These are phyloP conservation scores for Rehmannia glutinosa DNA, from an alignment of 257 asterid species.

Conservation along the genomic window DNA sequence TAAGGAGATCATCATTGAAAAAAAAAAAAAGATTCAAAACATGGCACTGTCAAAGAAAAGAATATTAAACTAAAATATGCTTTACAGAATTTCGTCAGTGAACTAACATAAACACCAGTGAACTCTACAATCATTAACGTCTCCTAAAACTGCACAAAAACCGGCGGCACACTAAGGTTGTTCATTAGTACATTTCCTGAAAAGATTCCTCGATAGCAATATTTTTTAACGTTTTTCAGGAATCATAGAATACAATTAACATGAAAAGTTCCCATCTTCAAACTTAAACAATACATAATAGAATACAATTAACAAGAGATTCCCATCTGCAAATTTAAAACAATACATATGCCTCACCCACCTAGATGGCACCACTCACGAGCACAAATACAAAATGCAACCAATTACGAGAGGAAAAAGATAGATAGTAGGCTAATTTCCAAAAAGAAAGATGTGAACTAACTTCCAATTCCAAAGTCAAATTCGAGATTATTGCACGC, in stretches of 20 bases:
- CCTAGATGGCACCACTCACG: not conserved
- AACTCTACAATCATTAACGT: not conserved
- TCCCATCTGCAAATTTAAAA: no score
- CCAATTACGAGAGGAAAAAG: not conserved
- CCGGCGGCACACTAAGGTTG: not conserved
- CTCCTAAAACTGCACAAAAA: conserved; percentile 1
- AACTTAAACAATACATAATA: not conserved
- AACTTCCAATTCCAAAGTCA: not conserved
- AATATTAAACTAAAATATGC: not conserved
- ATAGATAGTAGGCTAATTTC: not conserved
- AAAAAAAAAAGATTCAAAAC: not conserved
- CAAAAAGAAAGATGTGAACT: not conserved
- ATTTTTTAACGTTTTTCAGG: not conserved
- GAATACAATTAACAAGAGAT: no score
- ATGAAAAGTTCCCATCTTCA: not conserved
- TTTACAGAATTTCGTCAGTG: not conserved
- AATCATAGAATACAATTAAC: not conserved
- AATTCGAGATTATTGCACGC: not conserved
- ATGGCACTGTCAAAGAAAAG: not conserved
- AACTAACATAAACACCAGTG: not conserved
- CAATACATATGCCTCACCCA: no score
- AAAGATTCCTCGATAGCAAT: not conserved
- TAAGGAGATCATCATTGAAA: not conserved
- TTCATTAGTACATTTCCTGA: not conserved
- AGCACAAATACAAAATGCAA: not conserved